Evolutionary conservation across 371 early-diverging fungal species (phyloP).

Genomic region (Syncephalis fuscata): DNA sequence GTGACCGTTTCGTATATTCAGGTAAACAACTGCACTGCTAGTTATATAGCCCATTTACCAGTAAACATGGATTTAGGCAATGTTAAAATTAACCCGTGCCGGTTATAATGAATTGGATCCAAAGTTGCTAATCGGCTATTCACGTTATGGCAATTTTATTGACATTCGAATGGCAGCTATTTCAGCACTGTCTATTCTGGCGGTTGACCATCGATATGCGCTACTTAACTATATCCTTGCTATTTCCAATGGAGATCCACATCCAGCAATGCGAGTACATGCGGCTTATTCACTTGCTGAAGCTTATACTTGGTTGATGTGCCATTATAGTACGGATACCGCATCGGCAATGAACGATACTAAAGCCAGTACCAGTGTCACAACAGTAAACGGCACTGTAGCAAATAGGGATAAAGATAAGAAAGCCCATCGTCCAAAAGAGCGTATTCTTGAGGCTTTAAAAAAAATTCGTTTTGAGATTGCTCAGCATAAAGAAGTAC

Average conservation of each 20-base stretch:
- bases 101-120: conserved; percentile 44
- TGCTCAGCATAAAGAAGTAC: not conserved
- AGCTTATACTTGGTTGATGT: no score
- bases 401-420: no score
- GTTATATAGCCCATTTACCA: no score
- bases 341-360: no score
- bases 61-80: no score
- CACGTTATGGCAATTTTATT: conserved; percentile 40
- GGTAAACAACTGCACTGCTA: conserved; percentile 16
- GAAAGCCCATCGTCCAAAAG: no score
- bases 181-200: conserved; percentile 39
- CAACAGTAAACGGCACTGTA: no score
- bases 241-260: conserved; percentile 38
- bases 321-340: no score
- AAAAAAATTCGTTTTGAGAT: not conserved
- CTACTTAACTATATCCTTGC: conserved; percentile 27
- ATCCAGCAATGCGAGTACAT: conserved; percentile 18
- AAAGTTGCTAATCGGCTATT: conserved; percentile 36
- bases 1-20: conserved; percentile 65
- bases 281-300: no score
- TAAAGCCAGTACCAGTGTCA: no score
- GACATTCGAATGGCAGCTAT: conserved; percentile 44
- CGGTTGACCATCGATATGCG: conserved; percentile 27
- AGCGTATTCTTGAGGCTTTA: no score
- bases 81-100: conserved; percentile 30